Evolutionary conservation across 1,284 basidiomycete species (phyloP), one percentile per base, ranked within the genome.

Genomic region (Tilletia indica): DNA sequence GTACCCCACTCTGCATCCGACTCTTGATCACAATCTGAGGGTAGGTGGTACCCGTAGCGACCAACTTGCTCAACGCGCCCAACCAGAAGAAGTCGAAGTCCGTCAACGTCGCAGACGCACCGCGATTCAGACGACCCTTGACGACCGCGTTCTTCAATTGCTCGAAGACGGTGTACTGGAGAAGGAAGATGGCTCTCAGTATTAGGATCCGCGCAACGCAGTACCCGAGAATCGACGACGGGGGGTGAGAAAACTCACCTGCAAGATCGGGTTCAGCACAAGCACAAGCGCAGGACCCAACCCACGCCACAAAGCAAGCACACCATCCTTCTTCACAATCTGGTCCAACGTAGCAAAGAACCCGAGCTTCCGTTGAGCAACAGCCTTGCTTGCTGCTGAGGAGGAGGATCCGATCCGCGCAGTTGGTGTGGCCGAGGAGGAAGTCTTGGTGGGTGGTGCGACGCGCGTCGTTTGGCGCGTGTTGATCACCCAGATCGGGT

Each of bases 261-360:
- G 89, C 56, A 99, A 88, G 47, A 99, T 92, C 8, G 97, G 97
- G 85, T 99, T 99, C 80, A 94, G 89, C 78, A 98, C 95, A 61
- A 99, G 88, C 47, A 95, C 89, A 68, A 99, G 87, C 19, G 96
- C 95, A 2, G 97, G 95, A 0, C 94, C 94, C 54, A 99, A 89
- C n/a, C 97, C 97, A 69, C 94, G 89, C 92, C 93, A 98, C 82
- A 99, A 92, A 0, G 91, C 95, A 25, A 87, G 84, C 25, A 90
- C 78, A 12, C 96, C 96, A 81, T 91, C 92, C 76, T 91, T 90
- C 69, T 89, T 87, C 56, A 94, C 79, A 74, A 99, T 93, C 74
- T 88, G 88, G 70, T 88, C 85, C 47, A 93, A 86, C 2, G 92
- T 93, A 80, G 92, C 88, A n/a, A 83, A 49, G 76, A 84, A 84